A percentile compares a stretch with the other conserved stretches of the same genome.
Conservation (phyloP, 768 basidiomycete genomes). For the Clavulina sp. region DNA sequence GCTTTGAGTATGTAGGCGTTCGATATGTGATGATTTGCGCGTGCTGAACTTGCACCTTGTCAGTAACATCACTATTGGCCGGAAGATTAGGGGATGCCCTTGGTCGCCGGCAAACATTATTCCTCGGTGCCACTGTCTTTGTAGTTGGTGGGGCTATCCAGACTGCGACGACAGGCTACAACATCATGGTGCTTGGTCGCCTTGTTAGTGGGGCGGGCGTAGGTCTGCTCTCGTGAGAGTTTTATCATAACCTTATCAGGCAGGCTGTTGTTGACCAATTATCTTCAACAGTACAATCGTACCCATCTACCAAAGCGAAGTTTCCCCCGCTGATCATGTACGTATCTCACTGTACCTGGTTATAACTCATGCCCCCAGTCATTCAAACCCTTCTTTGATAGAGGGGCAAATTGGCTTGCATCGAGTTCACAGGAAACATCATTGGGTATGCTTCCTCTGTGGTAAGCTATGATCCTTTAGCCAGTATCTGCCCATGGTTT, state of each 20-base stretch:
- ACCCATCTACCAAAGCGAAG: conserved; percentile 89
- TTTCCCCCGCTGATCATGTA: conserved; percentile 82
- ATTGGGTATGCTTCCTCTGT: conserved; percentile 81
- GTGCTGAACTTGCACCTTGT: not conserved
- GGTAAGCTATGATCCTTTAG: conserved; percentile 28
- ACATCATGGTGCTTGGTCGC: conserved; percentile 66
- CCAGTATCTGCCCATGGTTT: not conserved
- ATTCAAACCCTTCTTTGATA: conserved; percentile 18
- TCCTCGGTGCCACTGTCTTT: conserved; percentile 69
- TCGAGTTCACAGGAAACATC: conserved; percentile 91
- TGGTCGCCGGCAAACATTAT: conserved; percentile 71
- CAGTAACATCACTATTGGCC: conserved; percentile 79
- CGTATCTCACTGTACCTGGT: conserved; percentile 13
- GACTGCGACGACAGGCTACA: conserved; percentile 62
- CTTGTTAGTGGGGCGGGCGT: conserved; percentile 79
- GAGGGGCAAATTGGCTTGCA: conserved; percentile 82
- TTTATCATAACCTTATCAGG: not conserved
- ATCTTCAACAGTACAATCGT: conserved; percentile 59
- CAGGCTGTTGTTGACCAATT: conserved; percentile 1
- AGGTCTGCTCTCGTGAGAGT: conserved; percentile 63
- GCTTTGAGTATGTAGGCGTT: conserved; percentile 64
- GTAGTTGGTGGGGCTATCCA: conserved; percentile 76
- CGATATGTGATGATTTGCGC: not conserved
- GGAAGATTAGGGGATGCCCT: conserved; percentile 76
- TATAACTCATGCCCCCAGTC: not conserved